Evolutionary conservation across 805 yeast genomes (phyloP), one percentile per base, ranked within the genome.

Genomic region (Debaryomyces maramus): DNA sequence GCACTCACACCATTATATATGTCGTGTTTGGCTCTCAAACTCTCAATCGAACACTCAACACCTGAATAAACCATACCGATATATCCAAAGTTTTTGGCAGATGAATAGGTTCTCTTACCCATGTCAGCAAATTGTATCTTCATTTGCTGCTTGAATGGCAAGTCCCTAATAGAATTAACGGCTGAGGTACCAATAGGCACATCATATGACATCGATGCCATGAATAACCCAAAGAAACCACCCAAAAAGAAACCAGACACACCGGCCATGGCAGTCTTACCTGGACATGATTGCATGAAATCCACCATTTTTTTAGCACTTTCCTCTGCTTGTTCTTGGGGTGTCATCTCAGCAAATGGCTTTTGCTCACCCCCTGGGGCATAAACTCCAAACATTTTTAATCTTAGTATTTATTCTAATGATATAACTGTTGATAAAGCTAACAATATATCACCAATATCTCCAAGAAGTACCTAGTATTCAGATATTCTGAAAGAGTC

Each of bases 201-300:
- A 62, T 87, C 96, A 56, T 86, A 88, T 0, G 90, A 80, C 81
- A 64, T 77, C 9, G 81, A 76, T 1, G 93, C 91, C 97, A 91
- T 93, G 70, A 91, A 89, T 35, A 93, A 67, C 46, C 98, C 97
- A 62, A 91, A 89, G 43, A 90, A 85, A 45, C 97, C 98, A 66
- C 98, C 98, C 26, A 91, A 78, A 27, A 83, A 90, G 64, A 88
- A 91, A 16, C 98, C 98, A 10, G 95, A 82, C 15, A 83, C 97
- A 45, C 97, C 98, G 20, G 96, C 85, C 73, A 90, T 81, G 17
- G 75, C 83, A 0, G 96, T 80, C 60, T 93, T 91, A 14, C 97
- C 98, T 0, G 97, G 97, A 67, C 99, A 91, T 5, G 96, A 86
- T 48, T 84, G 78, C 89, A 90, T 88, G 63, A 85, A 80, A 38